Percentiles rank a stretch among this genome's conserved stretches.
These are phyloP conservation scores for Prinsepia uniflora DNA, from an alignment of 306 rosid species.

Conservation along the genomic window DNA sequence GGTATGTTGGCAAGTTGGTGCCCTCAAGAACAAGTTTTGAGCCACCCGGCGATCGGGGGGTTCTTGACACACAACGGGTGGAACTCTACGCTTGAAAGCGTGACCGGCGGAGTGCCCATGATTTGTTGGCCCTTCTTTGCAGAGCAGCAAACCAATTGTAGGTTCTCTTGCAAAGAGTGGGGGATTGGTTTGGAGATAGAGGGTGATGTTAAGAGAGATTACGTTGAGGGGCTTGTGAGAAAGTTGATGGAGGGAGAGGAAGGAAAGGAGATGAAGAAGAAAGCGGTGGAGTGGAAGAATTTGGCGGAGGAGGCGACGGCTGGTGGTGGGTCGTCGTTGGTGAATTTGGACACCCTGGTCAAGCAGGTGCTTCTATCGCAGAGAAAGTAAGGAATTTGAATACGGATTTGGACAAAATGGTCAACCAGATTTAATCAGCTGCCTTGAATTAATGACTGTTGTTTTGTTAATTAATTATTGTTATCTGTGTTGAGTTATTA, in stretches of 20 bases:
- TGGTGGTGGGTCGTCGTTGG: constrained; percentile 33
- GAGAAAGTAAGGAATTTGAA: neutral
- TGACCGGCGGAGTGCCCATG: constrained; percentile 53
- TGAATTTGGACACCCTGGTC: constrained; percentile 32
- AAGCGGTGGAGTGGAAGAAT: constrained; percentile 43
- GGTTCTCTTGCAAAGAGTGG: constrained; percentile 54
- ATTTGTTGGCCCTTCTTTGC: constrained; percentile 63
- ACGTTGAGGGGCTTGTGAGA: constrained; percentile 44
- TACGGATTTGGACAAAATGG: too few species aligned
- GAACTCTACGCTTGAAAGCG: constrained; percentile 67
- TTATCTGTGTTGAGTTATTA: neutral
- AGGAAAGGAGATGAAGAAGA: constrained; percentile 47
- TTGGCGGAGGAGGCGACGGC: constrained; percentile 30
- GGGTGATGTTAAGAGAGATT: constrained; percentile 34
- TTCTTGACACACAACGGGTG: constrained; percentile 65
- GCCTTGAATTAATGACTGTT: neutral
- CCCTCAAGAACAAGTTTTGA: constrained; percentile 48
- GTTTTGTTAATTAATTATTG: neutral
- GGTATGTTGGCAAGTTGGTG: constrained; percentile 47
- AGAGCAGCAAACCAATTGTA: constrained; percentile 62
- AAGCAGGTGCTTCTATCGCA: constrained; percentile 18
- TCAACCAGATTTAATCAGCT: too few species aligned
- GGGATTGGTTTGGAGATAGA: constrained; percentile 67
- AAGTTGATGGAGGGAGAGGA: constrained; percentile 57
- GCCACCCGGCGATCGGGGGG: constrained; percentile 47